phyloP scores from a whole-genome alignment of 1,284 basidiomycete species.

The Gomphus bonarii region DNA sequence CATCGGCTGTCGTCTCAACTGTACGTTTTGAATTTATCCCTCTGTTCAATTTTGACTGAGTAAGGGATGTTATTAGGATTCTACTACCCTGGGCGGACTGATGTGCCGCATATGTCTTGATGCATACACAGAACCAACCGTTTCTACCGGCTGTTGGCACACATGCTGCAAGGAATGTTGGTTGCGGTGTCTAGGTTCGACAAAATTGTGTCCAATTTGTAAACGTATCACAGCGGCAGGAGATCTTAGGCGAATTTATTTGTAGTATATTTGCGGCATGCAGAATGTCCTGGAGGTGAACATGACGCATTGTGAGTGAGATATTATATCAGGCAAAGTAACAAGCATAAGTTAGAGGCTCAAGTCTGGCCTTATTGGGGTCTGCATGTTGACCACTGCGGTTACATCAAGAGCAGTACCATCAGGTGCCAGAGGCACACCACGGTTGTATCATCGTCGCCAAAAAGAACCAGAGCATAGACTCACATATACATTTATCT shows the following conservation, averaged over 20 bases:
- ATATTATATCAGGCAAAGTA: not conserved
- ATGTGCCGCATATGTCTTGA: slow-evolving; percentile 7
- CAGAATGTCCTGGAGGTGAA: not conserved
- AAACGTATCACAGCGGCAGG: slow-evolving; percentile 67
- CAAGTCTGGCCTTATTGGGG: slow-evolving; percentile 24
- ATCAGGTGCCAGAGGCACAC: slow-evolving; percentile 31
- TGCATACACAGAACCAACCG: slow-evolving; percentile 57
- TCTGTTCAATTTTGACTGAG: not conserved
- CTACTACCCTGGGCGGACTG: not conserved
- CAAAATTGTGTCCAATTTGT: slow-evolving; percentile 73
- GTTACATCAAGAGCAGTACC: slow-evolving; percentile 5
- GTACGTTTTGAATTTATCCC: not conserved
- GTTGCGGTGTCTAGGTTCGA: slow-evolving; percentile 69
- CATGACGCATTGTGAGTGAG: slow-evolving; percentile 6
- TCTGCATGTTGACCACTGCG: slow-evolving; percentile 11
- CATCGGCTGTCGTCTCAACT: not conserved
- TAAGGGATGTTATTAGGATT: not conserved
- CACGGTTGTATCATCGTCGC: slow-evolving; percentile 61
- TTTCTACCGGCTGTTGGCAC: slow-evolving; percentile 80
- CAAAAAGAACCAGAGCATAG: slow-evolving; percentile 10
- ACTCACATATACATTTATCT: slow-evolving; percentile 22
- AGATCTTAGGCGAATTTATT: slow-evolving; percentile 61
- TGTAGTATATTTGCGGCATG: slow-evolving; percentile 21
- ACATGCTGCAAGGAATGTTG: slow-evolving; percentile 72
- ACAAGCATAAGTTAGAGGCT: slow-evolving; percentile 7